Evolutionary conservation across 192 early-diverging fungal species (phyloP).

Genomic region (Thamnidium elegans): DNA sequence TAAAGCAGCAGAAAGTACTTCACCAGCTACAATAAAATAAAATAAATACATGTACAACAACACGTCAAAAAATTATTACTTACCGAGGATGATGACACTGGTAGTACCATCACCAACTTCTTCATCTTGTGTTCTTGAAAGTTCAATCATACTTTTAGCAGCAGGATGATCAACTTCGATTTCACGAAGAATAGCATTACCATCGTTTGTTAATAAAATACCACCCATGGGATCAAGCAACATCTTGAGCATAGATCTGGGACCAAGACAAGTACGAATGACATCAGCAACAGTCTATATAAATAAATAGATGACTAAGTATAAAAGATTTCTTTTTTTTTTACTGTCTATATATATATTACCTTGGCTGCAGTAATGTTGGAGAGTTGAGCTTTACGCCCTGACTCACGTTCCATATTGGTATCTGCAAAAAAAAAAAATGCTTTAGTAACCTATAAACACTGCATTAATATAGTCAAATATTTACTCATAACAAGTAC

Average conservation of each 20-base stretch:
- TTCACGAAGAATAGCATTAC: constrained; percentile 97
- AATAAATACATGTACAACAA: not conserved
- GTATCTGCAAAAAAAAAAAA: constrained; percentile 52
- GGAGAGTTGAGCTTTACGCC: constrained; percentile 94
- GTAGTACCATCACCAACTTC: constrained; percentile 99
- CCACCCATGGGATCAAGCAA: constrained; percentile 99
- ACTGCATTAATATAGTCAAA: not conserved
- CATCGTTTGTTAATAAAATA: constrained; percentile 97
- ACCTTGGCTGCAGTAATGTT: constrained; percentile 99
- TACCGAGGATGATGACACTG: constrained; percentile 96
- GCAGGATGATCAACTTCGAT: constrained; percentile 99
- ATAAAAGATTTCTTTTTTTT: not conserved
- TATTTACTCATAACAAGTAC: constrained; percentile 85
- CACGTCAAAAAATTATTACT: constrained; percentile 7
- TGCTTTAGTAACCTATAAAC: not conserved
- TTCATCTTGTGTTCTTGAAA: constrained; percentile 98
- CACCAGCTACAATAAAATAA: constrained; percentile 69
- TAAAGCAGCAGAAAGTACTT: constrained; percentile 86
- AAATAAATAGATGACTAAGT: not conserved
- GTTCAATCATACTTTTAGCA: constrained; percentile 99
- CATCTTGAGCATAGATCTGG: constrained; percentile 99
- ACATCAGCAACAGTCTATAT: constrained; percentile 92
- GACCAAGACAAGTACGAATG: constrained; percentile 97
- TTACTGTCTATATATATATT: not conserved
- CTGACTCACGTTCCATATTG: constrained; percentile 90